Base-by-base conservation (phyloP, 306 rosid species). In the Quercus robur region DNA sequence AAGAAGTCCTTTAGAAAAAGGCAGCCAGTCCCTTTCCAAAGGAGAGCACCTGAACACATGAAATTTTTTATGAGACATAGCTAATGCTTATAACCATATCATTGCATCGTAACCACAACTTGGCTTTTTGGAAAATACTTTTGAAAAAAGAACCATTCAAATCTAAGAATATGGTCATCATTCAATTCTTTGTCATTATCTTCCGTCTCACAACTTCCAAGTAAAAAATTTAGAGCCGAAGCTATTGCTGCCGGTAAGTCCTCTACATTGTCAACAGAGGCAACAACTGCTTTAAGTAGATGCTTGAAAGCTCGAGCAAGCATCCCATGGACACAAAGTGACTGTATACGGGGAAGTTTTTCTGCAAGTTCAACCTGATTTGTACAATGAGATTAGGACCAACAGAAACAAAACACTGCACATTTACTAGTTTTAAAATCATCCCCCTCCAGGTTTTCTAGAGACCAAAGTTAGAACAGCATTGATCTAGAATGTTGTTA, bases 261-360 rank as follows among this genome's bases (percentile, higher is more conserved):
- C 3, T 86, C 87, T 41, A 77, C 58, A 71, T 86, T 80, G 62
- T 85, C 82, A 49, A 84, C 91, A 76, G 93, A 87, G 57, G 98
- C 89, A 56, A 95, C 85, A 17, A 93, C 93, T 31, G 89, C 91
- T 93, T 95, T n/a, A n/a, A n/a, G n/a, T n/a, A n/a, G n/a, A n/a
- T n/a, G 89, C 91, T 93, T 95, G 87, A 89, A 93, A 66, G 99
- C 97, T 77, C 99, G 94, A 71, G 91, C 90, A 59, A 93, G 89
- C 99, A 95, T 95, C 92, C 93, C 99, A 69, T 95, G 99, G 78
- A 95, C 88, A 86, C 98, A 93, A 78, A 95, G 98, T 18, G 98
- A 93, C 79, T 90, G 98, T 79, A 95, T 95, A 78, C 93, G 99
- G 78, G 99, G 97, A 85, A 95, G 98, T 85, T 87, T 86, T 83